A percentile compares a stretch with the other conserved stretches of the same genome.
Evolutionary conservation across 176 grass and related monocot genomes (phyloP).

Genomic region (Bolboschoenus planiculmis): DNA sequence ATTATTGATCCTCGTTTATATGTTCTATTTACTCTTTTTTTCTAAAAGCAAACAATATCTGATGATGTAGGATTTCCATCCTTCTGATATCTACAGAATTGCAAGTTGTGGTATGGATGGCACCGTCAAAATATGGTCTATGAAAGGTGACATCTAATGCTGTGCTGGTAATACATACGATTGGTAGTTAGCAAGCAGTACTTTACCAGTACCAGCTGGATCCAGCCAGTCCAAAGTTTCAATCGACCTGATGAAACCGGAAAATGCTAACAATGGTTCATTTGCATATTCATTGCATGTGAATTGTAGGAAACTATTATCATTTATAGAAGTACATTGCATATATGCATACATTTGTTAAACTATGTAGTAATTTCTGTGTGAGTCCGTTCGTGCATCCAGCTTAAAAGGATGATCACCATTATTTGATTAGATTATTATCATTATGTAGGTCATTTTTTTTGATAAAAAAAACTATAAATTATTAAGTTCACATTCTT

Average conservation of each 20-base stretch:
- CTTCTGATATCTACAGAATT: slow-evolving; percentile 82
- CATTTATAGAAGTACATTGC: not conserved
- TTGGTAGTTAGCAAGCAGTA: not conserved
- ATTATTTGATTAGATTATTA: not conserved
- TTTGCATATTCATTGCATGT: not conserved
- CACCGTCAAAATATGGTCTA: slow-evolving; percentile 97
- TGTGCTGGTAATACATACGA: not conserved
- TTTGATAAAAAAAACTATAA: too few species aligned
- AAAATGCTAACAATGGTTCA: not conserved
- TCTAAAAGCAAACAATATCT: not conserved
- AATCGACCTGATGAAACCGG: not conserved
- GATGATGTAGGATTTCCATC: slow-evolving; percentile 74
- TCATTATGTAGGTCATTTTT: not conserved
- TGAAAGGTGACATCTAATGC: slow-evolving; percentile 62
- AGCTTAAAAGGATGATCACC: not conserved
- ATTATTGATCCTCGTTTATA: not conserved
- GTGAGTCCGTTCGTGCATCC: not conserved
- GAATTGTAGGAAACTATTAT: not conserved
- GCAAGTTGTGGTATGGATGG: slow-evolving; percentile 99
- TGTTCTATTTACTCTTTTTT: not conserved
- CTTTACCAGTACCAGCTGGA: not conserved
- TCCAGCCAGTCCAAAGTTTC: not conserved
- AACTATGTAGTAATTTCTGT: not conserved
- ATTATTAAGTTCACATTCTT: not conserved
- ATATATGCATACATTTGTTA: not conserved